Evolutionary conservation across 768 basidiomycete genomes (phyloP).

Genomic region (Strobilomyces dryophilus): DNA sequence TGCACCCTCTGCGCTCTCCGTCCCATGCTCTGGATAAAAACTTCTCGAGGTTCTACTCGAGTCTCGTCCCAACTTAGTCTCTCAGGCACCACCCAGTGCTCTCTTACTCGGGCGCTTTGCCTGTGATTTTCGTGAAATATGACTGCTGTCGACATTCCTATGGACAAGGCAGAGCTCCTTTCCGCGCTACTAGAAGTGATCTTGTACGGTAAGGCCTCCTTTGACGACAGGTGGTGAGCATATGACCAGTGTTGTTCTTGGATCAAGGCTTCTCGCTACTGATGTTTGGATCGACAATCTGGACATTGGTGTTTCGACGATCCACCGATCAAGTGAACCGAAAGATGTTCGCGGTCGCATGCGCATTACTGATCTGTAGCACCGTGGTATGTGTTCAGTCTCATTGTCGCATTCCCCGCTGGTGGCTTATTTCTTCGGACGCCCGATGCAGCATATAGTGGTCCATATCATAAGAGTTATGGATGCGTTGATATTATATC

Average conservation of each 20-base stretch:
- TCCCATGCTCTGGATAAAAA: too few relatives aligned
- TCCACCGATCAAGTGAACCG: conserved; percentile 7
- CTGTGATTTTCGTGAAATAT: background rate
- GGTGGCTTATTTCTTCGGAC: too few relatives aligned
- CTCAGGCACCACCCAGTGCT: too few relatives aligned
- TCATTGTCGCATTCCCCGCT: background rate
- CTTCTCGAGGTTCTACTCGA: too few relatives aligned
- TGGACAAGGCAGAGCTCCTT: conserved; percentile 4
- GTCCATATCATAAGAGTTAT: conserved; percentile 19
- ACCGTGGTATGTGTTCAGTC: conserved; percentile 20
- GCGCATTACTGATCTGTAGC: conserved; percentile 21
- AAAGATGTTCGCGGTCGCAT: conserved; percentile 18
- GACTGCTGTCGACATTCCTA: background rate
- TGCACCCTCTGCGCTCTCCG: too few relatives aligned
- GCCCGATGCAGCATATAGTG: conserved; percentile 23
- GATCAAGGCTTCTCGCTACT: conserved; percentile 33
- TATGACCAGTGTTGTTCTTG: too few relatives aligned
- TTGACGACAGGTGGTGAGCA: too few relatives aligned
- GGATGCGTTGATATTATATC: conserved; percentile 21
- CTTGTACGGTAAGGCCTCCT: conserved; percentile 15
- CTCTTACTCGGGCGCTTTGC: too few relatives aligned
- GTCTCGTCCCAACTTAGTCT: too few relatives aligned
- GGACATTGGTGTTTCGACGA: conserved; percentile 20
- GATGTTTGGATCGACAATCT: conserved; percentile 32
- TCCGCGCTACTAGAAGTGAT: conserved; percentile 8